Conservation (phyloP, 176 grass and related monocot species). For the Thalia dealbata region DNA sequence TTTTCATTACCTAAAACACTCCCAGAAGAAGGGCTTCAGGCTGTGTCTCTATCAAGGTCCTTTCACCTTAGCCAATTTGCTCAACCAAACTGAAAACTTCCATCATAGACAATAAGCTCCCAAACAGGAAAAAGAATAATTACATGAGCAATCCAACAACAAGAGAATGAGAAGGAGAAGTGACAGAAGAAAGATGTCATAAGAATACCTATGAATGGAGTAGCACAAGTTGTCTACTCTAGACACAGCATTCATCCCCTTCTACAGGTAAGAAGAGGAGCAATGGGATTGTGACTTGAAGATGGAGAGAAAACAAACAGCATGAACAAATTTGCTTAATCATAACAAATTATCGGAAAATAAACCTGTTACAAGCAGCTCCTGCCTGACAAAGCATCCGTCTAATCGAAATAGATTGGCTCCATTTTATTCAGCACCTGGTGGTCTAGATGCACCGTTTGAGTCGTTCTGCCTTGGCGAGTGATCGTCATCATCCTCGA, state of each 20-base stretch:
- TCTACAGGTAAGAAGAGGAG: neutral
- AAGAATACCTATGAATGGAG: neutral
- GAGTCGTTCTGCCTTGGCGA: neutral
- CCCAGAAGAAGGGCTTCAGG: neutral
- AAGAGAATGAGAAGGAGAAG: neutral
- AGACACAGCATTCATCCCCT: neutral
- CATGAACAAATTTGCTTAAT: constrained; percentile 2
- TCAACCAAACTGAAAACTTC: neutral
- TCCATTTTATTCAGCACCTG: neutral
- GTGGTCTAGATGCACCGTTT: neutral
- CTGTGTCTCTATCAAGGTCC: neutral
- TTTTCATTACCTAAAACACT: no score
- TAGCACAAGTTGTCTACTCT: neutral
- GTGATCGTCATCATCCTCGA: neutral
- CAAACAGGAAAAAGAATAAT: neutral
- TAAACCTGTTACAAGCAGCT: no score
- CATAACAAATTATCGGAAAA: neutral
- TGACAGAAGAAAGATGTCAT: neutral
- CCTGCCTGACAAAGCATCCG: neutral
- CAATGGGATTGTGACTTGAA: neutral
- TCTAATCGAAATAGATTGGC: neutral
- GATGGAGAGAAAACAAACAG: neutral
- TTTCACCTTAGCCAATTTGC: neutral
- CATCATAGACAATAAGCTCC: neutral
- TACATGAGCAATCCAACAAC: constrained; percentile 3